Evolutionary conservation across 1,284 basidiomycete species (phyloP), one percentile per base, ranked within the genome.

Genomic region (Trichosporon sp.): DNA sequence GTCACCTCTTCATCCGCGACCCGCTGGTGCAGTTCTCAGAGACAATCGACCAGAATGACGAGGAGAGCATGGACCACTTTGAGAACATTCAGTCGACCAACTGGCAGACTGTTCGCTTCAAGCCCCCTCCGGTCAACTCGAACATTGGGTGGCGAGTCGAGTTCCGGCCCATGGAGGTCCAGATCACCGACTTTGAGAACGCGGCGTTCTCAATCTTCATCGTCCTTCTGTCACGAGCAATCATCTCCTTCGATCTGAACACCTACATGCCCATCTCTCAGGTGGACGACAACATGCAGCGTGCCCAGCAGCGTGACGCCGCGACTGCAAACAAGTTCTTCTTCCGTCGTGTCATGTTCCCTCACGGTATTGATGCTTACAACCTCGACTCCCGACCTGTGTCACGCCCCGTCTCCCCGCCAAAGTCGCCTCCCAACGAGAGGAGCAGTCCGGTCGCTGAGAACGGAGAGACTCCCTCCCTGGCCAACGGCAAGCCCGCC

Each of bases 1-100:
- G 93, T 4, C 95, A 99, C 80, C 82, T 99, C 54, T 99, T 98
- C 81, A 98, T 99, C 76, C 92, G 96, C 9, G 96, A 99, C 76
- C 96, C 96, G 33, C 84, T 99, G 54, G 95, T 98, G 34, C 85
- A 98, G 62, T 99, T 98, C 77, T 90, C 89, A 44, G 96, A 99
- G 81, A 92, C 89, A 11, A 87, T 99, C 63, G 85, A 96, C 71
- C 93, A 95, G 79, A 92, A 98, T 77, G 93, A 99, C 77, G 81
- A 83, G 44, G 83, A 83, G 27, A 94, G 90, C 65, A 93, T 87
- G 70, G 96, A 99, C 75, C 96, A 99, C 78, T 99, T 99, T 73
- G 96, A 99, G 89, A 99, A 98, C 75, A 89, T 99, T 34, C 96
- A 99, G 86, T 96, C 94, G 6, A 99, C 96, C 9, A 99, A 99